Base-by-base conservation (phyloP, 2,329 filamentous ascomycete genomes). In the Neofusicoccum sp. region DNA sequence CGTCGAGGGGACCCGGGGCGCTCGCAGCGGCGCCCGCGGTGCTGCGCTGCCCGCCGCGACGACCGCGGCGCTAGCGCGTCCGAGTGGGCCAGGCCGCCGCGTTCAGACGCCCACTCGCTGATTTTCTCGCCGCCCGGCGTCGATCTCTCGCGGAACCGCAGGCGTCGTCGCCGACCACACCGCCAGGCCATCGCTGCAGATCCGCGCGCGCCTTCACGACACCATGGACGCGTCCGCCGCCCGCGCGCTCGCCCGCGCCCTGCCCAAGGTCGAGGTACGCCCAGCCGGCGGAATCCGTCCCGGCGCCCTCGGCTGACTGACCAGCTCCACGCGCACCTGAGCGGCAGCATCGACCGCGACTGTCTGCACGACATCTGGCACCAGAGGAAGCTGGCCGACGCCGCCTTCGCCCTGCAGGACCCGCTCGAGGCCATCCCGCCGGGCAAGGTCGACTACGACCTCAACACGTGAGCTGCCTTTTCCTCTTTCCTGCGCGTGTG, bases 251-350 rank as follows among this genome's bases (percentile, higher is more conserved):
- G 65, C 71, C 43, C 66, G 62, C 63, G 61, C 67, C 1, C 68
- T 80, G 49, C 77, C 77, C n/a, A 79, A 80, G 65, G 71, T 76
- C 51, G 77, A 80, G 71, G 72, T 75, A 73, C 58, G 53, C 61
- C 57, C 26, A 30, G 34, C 47, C 34, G 30, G 48, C 45, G 45
- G 43, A 34, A 53, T 58, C 47, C 26, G 48, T 65, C 63, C 65
- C 66, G 67, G 67, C 59, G 49, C 67, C 65, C 67, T 65, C 68
- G 70, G 47, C 60, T 66, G 38, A 58, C 47, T 20, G 14, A 63
- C 66, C 67, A 92, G 87, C 83, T 93, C 58, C 90, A 95, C 68
- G 90, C 90, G 63, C 90, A 95, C 74, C 81, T 95, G 45, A 90
- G 86, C 41, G 90, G 90, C 58, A 91, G 88, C 72, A 90, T 95